These are phyloP conservation scores for Fabrea salina DNA, from an alignment of 169 alveolate species.

Conservation along the genomic window DNA sequence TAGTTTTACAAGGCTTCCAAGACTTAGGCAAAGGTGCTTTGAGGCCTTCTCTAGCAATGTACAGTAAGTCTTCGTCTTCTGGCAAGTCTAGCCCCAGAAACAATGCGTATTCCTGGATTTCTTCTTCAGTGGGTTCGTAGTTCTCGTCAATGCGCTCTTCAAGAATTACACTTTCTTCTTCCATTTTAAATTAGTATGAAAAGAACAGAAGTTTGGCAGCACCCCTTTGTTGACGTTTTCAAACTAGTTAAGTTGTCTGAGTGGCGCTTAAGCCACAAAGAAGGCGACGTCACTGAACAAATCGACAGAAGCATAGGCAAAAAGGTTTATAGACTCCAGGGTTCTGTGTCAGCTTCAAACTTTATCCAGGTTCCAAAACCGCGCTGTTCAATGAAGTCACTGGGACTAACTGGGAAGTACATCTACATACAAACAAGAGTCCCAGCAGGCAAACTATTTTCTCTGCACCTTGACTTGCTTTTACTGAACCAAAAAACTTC, in stretches of 20 bases:
- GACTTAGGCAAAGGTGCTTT: conserved; percentile 72
- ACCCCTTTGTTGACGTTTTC: conserved; percentile 82
- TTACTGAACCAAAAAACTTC: conserved; percentile 40
- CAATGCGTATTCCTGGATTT: conserved; percentile 66
- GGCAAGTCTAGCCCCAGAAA: conserved; percentile 68
- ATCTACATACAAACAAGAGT: conserved; percentile 64
- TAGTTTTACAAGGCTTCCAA: conserved; percentile 67
- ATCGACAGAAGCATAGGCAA: conserved; percentile 81
- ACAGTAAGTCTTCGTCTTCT: conserved; percentile 63
- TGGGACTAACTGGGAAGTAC: conserved; percentile 69
- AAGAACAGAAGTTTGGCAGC: conserved; percentile 62
- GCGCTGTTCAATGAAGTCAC: conserved; percentile 40
- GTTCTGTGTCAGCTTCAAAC: conserved; percentile 83
- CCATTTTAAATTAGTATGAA: neutral
- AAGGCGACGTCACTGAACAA: conserved; percentile 74
- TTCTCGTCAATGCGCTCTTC: conserved; percentile 71
- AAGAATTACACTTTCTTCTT: conserved; percentile 31
- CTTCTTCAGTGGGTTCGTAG: conserved; percentile 65
- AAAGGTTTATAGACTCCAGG: conserved; percentile 76
- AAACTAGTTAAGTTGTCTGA: conserved; percentile 65
- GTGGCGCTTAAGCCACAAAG: conserved; percentile 49
- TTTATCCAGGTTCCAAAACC: conserved; percentile 79
- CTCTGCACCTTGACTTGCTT: conserved; percentile 74
- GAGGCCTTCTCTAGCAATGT: conserved; percentile 75
- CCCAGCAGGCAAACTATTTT: conserved; percentile 61